Evolutionary conservation across 2,329 filamentous ascomycete genomes (phyloP), one percentile per base, ranked within the genome.

Genomic region (Alternaria postmessia): DNA sequence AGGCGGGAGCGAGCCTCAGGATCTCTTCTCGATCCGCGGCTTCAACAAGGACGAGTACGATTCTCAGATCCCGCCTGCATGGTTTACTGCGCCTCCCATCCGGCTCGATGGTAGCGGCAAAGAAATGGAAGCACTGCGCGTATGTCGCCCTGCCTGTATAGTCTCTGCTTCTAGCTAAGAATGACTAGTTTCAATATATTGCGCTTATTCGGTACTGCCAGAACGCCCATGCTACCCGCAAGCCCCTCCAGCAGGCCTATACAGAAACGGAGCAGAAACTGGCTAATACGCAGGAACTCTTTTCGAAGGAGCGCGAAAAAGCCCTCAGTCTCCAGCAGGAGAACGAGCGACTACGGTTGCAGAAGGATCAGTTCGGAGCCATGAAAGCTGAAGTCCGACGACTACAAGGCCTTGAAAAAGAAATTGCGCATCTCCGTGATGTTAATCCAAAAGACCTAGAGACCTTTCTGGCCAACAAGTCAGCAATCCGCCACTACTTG

Each of bases 21-120:
- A 77, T 9, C 72, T 85, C 11, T 84, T 79, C 62, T 79, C 78
- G 4, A 78, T 85, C 30, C 78, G 80, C 42, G 82, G 82, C n/a
- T 75, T 80, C 53, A 59, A 69, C 0, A 65, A 76, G 11, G 79
- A 79, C 51, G 75, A 82, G 54, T 78, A 80, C 58, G 82, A 85
- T 55, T 62, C 69, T 7, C 68, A 72, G 2, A 83, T 85, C 20
- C 82, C 83, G 1, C 54, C 68, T 0, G 62, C 68, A 7, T 84
- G 79, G 74, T 81, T 84, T 54, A 68, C 69, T 39, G 75, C 79
- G 32, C 83, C 83, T n/a, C 82, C 83, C 0, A 69, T 78, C n/a
- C 72, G 72, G 54, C 73, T 85, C 2, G 76, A 79, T 41, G 69
- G 65, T 9, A 62, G 65, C 7, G 73, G 70, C 7, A 70, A 75